Conservation (phyloP, 805 yeast species). For the Torulaspora microellipsoides region DNA sequence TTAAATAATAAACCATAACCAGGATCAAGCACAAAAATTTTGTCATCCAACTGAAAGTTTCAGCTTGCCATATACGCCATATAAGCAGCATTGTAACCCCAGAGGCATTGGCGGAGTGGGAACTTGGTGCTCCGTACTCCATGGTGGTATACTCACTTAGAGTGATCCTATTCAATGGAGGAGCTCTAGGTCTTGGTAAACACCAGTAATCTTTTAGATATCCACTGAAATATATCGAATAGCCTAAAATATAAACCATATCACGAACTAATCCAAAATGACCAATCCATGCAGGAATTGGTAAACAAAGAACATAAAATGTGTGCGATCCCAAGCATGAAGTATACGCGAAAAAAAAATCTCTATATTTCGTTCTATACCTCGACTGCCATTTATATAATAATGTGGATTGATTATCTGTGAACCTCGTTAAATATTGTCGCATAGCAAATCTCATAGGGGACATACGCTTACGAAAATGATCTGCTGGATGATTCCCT, state of each 20-base stretch:
- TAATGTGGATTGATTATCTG: conserved; percentile 60
- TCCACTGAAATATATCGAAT: conserved; percentile 63
- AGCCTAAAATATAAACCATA: conserved; percentile 60
- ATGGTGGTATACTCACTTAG: conserved; percentile 85
- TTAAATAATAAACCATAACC: conserved; percentile 47
- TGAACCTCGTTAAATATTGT: conserved; percentile 46
- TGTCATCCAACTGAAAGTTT: conserved; percentile 1
- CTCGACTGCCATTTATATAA: conserved; percentile 53
- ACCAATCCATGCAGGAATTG: conserved; percentile 82
- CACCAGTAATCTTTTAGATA: conserved; percentile 78
- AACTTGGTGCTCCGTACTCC: conserved; percentile 93
- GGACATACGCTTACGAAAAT: conserved; percentile 56
- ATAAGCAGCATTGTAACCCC: conserved; percentile 59
- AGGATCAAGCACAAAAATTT: conserved; percentile 17
- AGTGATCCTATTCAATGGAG: conserved; percentile 86
- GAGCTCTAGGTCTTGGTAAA: conserved; percentile 87
- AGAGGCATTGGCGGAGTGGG: conserved; percentile 93
- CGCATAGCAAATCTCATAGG: conserved; percentile 54
- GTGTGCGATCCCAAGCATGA: conserved; percentile 92
- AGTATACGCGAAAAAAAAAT: conserved; percentile 76
- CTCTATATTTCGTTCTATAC: conserved; percentile 49
- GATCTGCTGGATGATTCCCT: conserved; percentile 65
- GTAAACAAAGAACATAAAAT: conserved; percentile 84
- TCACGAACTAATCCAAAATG: conserved; percentile 54
- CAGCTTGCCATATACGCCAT: conserved; percentile 17